A percentile compares a stretch with the other conserved stretches of the same genome.
Conservation (phyloP, 257 asterid species). For the Lithospermum erythrorhizon region DNA sequence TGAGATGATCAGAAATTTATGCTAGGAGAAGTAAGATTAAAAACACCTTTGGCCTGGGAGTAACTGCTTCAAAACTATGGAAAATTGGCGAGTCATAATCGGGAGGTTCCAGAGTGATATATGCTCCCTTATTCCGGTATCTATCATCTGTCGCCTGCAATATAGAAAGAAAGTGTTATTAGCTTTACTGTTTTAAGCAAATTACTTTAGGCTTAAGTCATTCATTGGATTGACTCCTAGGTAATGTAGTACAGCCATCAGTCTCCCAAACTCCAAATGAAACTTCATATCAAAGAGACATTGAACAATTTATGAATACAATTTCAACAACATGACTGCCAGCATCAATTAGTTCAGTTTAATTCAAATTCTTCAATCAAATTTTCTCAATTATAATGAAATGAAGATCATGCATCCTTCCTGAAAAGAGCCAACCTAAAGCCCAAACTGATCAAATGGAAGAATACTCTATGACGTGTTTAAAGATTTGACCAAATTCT, state of each 20-base stretch:
- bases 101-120: constrained; percentile 75
- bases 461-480: not conserved
- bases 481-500: too few species aligned
- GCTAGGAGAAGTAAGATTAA: constrained; percentile 3
- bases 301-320: too few species aligned
- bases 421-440: not conserved
- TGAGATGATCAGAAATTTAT: not conserved
- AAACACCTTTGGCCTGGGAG: constrained; percentile 84
- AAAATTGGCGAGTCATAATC: constrained; percentile 56
- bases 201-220: not conserved
- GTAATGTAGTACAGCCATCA: too few species aligned
- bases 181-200: not conserved
- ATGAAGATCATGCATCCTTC: not conserved
- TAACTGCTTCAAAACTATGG: constrained; percentile 76
- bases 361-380: too few species aligned
- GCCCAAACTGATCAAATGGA: not conserved
- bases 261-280: too few species aligned
- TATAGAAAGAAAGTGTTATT: not conserved
- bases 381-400: not conserved
- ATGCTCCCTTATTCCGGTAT: constrained; percentile 83
- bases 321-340: too few species aligned
- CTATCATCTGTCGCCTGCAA: constrained; percentile 85
- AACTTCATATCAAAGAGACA: too few species aligned
- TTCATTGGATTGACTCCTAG: too few species aligned
- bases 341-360: too few species aligned